Percentiles rank a stretch among this genome's conserved stretches.
Conservation (phyloP, 164 flowering plant species). For the Tetracentron sinense region DNA sequence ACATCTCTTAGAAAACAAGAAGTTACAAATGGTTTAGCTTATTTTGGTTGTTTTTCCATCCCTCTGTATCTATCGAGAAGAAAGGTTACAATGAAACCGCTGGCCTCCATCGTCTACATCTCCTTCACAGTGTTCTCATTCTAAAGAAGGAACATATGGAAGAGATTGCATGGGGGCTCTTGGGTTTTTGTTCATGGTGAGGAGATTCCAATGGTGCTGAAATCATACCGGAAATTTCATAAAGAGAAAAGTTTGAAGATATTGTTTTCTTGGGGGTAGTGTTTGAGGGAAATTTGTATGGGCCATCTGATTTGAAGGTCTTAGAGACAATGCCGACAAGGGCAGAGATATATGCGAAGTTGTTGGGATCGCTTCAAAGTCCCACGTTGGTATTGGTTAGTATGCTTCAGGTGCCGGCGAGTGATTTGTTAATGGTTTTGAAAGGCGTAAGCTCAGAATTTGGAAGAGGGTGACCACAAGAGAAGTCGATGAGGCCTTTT, state of each 20-base stretch:
- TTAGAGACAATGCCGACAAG: conserved; percentile 84
- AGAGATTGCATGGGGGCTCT: too few relatives aligned
- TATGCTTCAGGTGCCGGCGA: conserved; percentile 86
- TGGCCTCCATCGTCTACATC: too few relatives aligned
- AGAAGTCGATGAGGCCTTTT: too few relatives aligned
- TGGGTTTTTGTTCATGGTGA: conserved; percentile 90
- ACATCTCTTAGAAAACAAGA: too few relatives aligned
- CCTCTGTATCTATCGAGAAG: too few relatives aligned
- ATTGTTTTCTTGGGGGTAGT: conserved; percentile 88
- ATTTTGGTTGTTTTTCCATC: too few relatives aligned
- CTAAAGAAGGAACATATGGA: too few relatives aligned
- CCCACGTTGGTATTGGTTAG: conserved; percentile 71
- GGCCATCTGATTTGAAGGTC: conserved; percentile 61
- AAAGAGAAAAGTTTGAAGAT: conserved; percentile 72
- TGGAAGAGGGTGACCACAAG: too few relatives aligned
- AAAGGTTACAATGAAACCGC: too few relatives aligned
- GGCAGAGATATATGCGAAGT: conserved; percentile 73
- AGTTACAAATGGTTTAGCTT: too few relatives aligned
- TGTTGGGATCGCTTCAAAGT: conserved; percentile 67
- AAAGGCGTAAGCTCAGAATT: conserved; percentile 80
- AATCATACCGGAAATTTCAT: conserved; percentile 79
- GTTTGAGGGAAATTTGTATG: conserved; percentile 87
- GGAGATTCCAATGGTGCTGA: conserved; percentile 77
- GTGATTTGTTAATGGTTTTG: conserved; percentile 70
- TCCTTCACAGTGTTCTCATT: too few relatives aligned